Evolutionary conservation across 257 asterid genomes (phyloP).

Genomic region (Solanum sejunctum): DNA sequence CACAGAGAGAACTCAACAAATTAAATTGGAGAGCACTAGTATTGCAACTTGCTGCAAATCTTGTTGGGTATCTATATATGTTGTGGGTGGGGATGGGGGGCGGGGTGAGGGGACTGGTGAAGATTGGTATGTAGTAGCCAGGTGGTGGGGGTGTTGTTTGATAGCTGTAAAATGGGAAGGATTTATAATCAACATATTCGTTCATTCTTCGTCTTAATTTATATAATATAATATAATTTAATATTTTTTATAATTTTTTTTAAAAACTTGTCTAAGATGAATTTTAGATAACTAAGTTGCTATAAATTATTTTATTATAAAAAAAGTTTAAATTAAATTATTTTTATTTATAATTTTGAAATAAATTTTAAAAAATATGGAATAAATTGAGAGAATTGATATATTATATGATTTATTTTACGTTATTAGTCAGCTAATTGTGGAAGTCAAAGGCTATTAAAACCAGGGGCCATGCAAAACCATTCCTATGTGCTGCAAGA

Average conservation of each 20-base stretch:
- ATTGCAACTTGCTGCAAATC: neutral
- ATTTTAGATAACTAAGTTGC: no score
- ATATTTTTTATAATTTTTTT: no score
- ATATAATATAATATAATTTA: no score
- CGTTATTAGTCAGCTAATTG: neutral
- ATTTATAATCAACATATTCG: neutral
- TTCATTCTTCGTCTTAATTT: neutral
- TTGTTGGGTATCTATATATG: neutral
- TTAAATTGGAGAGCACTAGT: neutral
- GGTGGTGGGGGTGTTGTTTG: neutral
- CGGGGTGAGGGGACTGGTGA: neutral
- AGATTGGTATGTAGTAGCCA: neutral
- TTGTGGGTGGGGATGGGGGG: neutral
- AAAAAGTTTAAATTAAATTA: no score
- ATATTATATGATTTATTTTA: neutral
- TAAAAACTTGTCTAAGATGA: no score
- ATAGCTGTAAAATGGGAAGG: neutral
- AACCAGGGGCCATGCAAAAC: slow-evolving; percentile 15
- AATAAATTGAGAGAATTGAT: neutral
- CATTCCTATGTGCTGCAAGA: slow-evolving; percentile 8
- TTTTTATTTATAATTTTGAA: neutral
- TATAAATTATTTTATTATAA: no score
- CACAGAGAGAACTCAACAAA: neutral
- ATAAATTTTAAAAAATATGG: neutral
- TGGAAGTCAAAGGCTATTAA: slow-evolving; percentile 7